These are phyloP conservation scores for Hyphopichia wangnamkhiaoensis DNA, from an alignment of 1,139 yeast species.

Conservation along the genomic window DNA sequence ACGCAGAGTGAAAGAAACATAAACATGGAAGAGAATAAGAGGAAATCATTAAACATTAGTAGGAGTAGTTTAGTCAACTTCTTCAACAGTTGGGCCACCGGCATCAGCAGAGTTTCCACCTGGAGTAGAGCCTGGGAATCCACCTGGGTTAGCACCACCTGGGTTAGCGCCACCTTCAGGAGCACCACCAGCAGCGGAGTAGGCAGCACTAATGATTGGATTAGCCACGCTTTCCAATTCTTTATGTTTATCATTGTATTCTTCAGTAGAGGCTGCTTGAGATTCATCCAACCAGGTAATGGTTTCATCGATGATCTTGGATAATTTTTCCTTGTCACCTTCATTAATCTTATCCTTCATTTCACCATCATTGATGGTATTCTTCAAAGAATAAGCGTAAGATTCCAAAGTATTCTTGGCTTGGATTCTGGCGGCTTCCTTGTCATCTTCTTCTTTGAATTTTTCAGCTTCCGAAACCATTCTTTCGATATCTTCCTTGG, in stretches of 20 bases:
- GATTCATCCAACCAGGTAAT: conserved; percentile 52
- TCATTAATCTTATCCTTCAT: conserved; percentile 51
- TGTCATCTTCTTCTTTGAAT: conserved; percentile 40
- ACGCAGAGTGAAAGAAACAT: background rate
- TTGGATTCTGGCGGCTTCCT: conserved; percentile 38
- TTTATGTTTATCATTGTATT: conserved; percentile 61
- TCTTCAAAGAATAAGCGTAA: conserved; percentile 82
- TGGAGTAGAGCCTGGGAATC: conserved; percentile 39
- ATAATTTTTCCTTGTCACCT: conserved; percentile 46
- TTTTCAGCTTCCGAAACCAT: conserved; percentile 50
- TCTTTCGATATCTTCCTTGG: conserved; percentile 50
- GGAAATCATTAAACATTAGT: background rate
- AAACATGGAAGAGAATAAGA: background rate
- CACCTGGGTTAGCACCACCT: conserved; percentile 27
- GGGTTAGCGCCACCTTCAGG: conserved; percentile 22
- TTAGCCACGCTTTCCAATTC: conserved; percentile 65
- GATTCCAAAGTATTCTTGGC: conserved; percentile 87
- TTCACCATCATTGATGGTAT: conserved; percentile 49
- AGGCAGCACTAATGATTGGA: conserved; percentile 66
- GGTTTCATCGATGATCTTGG: conserved; percentile 45
- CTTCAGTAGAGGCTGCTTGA: conserved; percentile 54
- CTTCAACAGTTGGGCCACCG: conserved; percentile 71
- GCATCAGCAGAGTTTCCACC: conserved; percentile 42
- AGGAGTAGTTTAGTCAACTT: conserved; percentile 53
- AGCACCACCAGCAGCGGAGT: conserved; percentile 55